Conservation (phyloP, 257 asterid genomes). For the Cruciata laevipes region DNA sequence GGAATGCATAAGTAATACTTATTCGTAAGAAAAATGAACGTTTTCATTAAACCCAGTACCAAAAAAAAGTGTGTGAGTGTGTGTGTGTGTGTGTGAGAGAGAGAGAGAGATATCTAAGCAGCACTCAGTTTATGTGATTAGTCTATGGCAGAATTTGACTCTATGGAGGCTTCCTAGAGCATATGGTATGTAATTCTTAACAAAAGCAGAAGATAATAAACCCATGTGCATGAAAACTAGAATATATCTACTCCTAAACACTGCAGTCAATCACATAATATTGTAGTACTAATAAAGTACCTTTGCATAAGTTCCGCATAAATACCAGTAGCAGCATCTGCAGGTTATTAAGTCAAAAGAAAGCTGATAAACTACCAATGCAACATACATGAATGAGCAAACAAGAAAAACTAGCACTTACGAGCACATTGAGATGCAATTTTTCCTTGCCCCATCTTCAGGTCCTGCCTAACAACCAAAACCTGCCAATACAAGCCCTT, state of each 20-base stretch:
- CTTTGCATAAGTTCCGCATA: slow-evolving; percentile 87
- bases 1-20: no score
- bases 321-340: slow-evolving; percentile 98
- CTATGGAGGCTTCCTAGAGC: no score
- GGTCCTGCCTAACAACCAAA: slow-evolving; percentile 90
- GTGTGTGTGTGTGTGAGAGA: not conserved
- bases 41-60: not conserved
- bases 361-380: slow-evolving; percentile 3
- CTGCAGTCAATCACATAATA: not conserved
- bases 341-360: slow-evolving; percentile 15
- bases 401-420: slow-evolving; percentile 30
- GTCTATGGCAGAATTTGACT: no score
- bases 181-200: no score
- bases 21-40: no score
- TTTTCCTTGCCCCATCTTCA: slow-evolving; percentile 93
- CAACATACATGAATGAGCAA: slow-evolving; percentile 3
- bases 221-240: no score
- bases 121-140: no score
- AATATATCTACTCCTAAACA: not conserved
- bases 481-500: slow-evolving; percentile 42
- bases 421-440: slow-evolving; percentile 99
- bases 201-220: no score
- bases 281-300: slow-evolving; percentile 20
- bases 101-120: not conserved
- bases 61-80: no score